phyloP scores from a whole-genome alignment of 257 asterid genomes.

The Phtheirospermum japonicum region DNA sequence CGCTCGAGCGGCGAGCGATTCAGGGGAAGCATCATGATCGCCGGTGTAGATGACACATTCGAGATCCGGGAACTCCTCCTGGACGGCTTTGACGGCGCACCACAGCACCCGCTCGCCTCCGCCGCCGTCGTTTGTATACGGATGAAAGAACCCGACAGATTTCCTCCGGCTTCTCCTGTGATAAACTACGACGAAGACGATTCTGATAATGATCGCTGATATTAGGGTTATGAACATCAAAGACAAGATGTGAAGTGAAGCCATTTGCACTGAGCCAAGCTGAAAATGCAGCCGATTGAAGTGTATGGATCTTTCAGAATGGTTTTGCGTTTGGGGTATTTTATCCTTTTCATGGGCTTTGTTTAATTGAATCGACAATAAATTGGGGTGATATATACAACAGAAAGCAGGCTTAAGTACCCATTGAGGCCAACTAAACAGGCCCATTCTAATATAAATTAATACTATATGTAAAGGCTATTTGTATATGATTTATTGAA shows the following conservation, averaged over 20 bases:
- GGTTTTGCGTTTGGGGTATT: neutral
- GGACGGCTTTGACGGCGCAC: conserved; percentile 96
- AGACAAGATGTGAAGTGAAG: conserved; percentile 28
- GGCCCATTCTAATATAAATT: no score
- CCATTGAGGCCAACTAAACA: no score
- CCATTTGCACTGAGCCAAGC: conserved; percentile 34
- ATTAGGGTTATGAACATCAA: conserved; percentile 32
- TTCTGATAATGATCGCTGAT: conserved; percentile 27
- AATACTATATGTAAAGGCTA: no score
- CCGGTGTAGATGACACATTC: conserved; percentile 83
- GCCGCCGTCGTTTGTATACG: conserved; percentile 95
- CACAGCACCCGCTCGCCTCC: conserved; percentile 98
- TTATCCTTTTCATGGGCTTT: no score
- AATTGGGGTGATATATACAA: no score
- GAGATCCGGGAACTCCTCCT: conserved; percentile 72
- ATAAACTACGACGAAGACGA: conserved; percentile 23
- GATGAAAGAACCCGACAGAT: conserved; percentile 79
- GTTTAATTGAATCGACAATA: no score
- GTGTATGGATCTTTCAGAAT: neutral
- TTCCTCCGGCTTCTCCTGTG: conserved; percentile 46
- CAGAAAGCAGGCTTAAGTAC: no score
- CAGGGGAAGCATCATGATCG: conserved; percentile 79
- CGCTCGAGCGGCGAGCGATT: conserved; percentile 66
- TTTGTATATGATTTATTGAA: no score
- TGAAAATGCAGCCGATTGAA: conserved; percentile 20